Evolutionary conservation across 192 early-diverging fungal genomes (phyloP), one percentile per base, ranked within the genome.

Genomic region (Phycomyces blakesleeanus): DNA sequence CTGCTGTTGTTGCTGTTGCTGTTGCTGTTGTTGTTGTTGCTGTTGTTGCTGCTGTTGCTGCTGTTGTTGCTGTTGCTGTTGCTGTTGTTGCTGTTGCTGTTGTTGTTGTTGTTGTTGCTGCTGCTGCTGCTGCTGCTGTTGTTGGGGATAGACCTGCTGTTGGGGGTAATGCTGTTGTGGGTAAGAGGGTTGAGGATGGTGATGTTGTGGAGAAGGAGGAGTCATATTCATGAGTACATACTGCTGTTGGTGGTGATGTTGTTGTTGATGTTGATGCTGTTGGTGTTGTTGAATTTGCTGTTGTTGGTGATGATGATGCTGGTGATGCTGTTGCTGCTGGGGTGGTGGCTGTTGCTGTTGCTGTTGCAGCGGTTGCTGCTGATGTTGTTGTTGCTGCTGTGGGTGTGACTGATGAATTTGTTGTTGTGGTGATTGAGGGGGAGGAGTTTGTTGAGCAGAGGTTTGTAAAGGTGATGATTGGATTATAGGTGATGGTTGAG

Each of bases 1-100:
- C 3, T 7, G 5, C 11, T 14, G 44, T 3, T 47, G 12, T 6
- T 14, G 44, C 11, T 47, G 44, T 3, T 47, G 44, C 12, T 14
- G 44, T 7, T 34, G 29, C 29, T 51, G 51, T 15, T 63, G 37
- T 9, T 40, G 57, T 27, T 38, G 67, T 6, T 59, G 63, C 25
- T 72, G 75, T 57, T 78, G n/a, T 0, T 12, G n/a, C 39, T 56
- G 59, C 7, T 47, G 59, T 0, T n/a, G 41, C 34, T 61, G 44
- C 15, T n/a, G 18, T 14, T 47, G 44, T 12, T 14, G 44, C 15
- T 47, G 12, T 11, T 47, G 44, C 18, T 47, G 44, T 91, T 29
- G 90, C 82, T 52, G 83, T 85, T 53, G 85, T 85, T 73, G 87
- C 84, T 40, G 79, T 52, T 16, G 87, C 75, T 37, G 21, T 10